Evolutionary conservation across 2,329 filamentous ascomycete species (phyloP).

Genomic region (Clonostachys rhizophaga): DNA sequence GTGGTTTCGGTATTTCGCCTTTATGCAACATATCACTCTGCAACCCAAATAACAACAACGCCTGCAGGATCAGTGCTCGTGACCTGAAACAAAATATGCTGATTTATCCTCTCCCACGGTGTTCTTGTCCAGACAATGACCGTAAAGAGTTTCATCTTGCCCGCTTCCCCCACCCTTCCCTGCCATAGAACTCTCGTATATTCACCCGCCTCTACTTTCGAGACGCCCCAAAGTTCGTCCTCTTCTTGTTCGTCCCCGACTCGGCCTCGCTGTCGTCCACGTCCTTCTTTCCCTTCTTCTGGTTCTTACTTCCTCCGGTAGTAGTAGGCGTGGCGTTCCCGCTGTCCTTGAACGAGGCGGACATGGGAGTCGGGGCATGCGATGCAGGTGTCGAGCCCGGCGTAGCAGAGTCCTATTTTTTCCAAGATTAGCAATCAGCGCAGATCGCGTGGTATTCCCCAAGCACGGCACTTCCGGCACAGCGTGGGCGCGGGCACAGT

Average conservation of each 20-base stretch:
- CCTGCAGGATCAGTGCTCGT: too few relatives aligned
- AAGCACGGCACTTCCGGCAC: neutral
- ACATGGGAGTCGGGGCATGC: conserved; percentile 49
- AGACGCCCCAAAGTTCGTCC: conserved; percentile 52
- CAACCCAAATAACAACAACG: too few relatives aligned
- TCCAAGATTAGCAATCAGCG: too few relatives aligned
- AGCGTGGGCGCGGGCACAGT: neutral
- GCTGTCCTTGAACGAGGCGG: conserved; percentile 45
- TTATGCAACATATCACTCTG: too few relatives aligned
- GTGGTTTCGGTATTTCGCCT: too few relatives aligned
- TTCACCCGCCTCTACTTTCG: conserved; percentile 31
- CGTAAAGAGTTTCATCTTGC: too few relatives aligned
- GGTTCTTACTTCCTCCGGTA: conserved; percentile 33
- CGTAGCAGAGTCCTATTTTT: conserved; percentile 31
- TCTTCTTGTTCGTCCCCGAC: conserved; percentile 44
- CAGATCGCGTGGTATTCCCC: too few relatives aligned
- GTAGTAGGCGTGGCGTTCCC: conserved; percentile 47
- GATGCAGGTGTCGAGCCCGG: conserved; percentile 40
- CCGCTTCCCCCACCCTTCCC: too few relatives aligned
- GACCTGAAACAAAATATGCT: too few relatives aligned
- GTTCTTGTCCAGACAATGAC: too few relatives aligned
- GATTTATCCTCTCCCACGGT: too few relatives aligned
- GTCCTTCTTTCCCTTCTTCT: conserved; percentile 47
- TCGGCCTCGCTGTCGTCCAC: conserved; percentile 57
- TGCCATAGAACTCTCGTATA: neutral